Conservation (phyloP, 768 basidiomycete genomes). For the Russula sp. region DNA sequence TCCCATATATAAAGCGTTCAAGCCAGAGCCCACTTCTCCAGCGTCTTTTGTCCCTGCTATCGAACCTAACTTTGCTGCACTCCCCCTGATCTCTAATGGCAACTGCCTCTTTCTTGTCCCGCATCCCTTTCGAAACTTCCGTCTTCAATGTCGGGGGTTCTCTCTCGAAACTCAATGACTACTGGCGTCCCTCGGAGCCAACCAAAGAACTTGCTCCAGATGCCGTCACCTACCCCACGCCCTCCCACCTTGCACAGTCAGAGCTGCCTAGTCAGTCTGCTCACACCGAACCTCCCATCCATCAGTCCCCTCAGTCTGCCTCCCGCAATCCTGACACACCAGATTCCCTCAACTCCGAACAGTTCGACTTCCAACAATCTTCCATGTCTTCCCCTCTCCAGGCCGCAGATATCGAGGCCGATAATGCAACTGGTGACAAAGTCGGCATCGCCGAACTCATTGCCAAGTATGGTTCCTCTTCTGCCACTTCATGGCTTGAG, state of each 20-base stretch:
- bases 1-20: background rate
- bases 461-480: constrained; percentile 58
- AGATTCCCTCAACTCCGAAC: background rate
- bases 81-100: background rate
- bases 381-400: constrained; percentile 1
- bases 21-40: background rate
- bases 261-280: background rate
- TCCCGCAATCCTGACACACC: background rate
- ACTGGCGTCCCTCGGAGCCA: background rate
- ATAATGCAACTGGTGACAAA: constrained; percentile 13
- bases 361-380: constrained; percentile 9
- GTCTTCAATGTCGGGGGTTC: background rate
- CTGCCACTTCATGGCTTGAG: constrained; percentile 67
- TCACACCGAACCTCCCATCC: background rate
- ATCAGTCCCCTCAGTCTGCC: background rate
- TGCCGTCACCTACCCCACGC: background rate
- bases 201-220: background rate
- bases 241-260: background rate
- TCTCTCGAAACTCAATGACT: constrained; percentile 3
- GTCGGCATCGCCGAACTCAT: constrained; percentile 34
- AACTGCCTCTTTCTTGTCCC: constrained; percentile 7
- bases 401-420: constrained; percentile 6
- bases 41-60: background rate
- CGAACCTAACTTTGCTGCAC: background rate
- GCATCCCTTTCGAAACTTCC: constrained; percentile 10